Evolutionary conservation across 441 rosid species (phyloP).

Genomic region (Theobroma grandiflorum): DNA sequence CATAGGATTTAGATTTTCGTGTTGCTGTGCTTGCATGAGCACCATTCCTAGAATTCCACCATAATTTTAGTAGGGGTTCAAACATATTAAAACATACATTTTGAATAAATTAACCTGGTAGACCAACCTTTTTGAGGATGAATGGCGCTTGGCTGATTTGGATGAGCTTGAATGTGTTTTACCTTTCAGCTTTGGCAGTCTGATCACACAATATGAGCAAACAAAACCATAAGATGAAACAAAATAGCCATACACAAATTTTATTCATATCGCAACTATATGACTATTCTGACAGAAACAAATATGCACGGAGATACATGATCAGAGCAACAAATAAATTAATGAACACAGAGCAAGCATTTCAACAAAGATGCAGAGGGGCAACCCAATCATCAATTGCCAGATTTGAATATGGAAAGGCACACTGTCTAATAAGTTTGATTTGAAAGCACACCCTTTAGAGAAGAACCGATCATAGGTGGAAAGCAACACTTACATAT

Average conservation of each 20-base stretch:
- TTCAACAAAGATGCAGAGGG: not conserved
- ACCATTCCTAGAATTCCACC: conserved; percentile 38
- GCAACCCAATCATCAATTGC: not conserved
- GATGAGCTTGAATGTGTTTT: conserved; percentile 24
- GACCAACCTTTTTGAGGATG: conserved; percentile 42
- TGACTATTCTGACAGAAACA: not conserved
- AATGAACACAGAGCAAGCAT: not conserved
- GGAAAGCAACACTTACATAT: conserved; percentile 48
- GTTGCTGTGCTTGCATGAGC: conserved; percentile 25
- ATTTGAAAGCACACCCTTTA: not conserved
- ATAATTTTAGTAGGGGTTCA: conserved; percentile 1
- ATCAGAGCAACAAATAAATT: not conserved
- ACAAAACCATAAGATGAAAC: conserved; percentile 8
- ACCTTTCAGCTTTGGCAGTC: conserved; percentile 28
- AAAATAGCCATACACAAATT: not conserved
- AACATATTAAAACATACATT: not conserved
- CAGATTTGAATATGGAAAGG: not conserved
- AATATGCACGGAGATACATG: not conserved
- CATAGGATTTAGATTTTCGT: conserved; percentile 24
- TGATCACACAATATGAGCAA: conserved; percentile 30
- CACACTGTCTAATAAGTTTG: not conserved
- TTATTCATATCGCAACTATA: not conserved
- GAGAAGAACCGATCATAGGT: not conserved
- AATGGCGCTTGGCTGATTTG: conserved; percentile 26
- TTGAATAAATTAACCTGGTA: not conserved